A percentile compares a stretch with the other conserved stretches of the same genome.
These are phyloP conservation scores for Hymenoscyphus infarciens DNA, from an alignment of 2,329 filamentous ascomycete genomes.

Conservation along the genomic window DNA sequence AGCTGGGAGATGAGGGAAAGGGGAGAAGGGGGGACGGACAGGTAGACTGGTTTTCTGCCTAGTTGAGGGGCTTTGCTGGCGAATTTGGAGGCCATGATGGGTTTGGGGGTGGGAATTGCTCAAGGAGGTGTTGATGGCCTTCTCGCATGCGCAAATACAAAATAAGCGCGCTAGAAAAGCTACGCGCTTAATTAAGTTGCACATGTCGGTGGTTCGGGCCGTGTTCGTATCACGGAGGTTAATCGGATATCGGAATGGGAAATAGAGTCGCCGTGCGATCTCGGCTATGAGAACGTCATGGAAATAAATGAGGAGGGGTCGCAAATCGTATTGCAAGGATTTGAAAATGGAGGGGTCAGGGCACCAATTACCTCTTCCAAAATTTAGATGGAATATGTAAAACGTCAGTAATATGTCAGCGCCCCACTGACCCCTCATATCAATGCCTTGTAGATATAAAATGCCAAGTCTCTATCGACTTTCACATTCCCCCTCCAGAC, in stretches of 20 bases:
- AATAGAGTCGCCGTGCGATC: too few species aligned
- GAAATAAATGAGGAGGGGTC: not conserved
- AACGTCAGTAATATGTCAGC: not conserved
- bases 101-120: not conserved
- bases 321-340: too few species aligned
- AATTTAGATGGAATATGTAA: too few species aligned
- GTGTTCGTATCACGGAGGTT: not conserved
- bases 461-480: not conserved
- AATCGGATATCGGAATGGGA: too few species aligned
- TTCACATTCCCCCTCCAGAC: not conserved
- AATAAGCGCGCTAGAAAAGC: not conserved
- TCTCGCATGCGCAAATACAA: not conserved
- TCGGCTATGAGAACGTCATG: too few species aligned
- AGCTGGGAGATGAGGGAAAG: not conserved
- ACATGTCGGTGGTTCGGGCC: not conserved
- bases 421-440: not conserved
- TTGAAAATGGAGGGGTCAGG: too few species aligned
- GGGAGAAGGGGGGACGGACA: conserved; percentile 42
- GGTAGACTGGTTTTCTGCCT: conserved; percentile 52
- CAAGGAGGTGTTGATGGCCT: not conserved
- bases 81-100: conserved; percentile 23
- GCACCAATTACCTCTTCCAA: too few species aligned
- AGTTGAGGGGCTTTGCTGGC: conserved; percentile 35
- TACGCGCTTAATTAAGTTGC: not conserved
- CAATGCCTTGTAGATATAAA: not conserved